A percentile compares a stretch with the other conserved stretches of the same genome.
These are phyloP conservation scores for Lentinus brumalis DNA, from an alignment of 768 basidiomycete genomes.

Conservation along the genomic window DNA sequence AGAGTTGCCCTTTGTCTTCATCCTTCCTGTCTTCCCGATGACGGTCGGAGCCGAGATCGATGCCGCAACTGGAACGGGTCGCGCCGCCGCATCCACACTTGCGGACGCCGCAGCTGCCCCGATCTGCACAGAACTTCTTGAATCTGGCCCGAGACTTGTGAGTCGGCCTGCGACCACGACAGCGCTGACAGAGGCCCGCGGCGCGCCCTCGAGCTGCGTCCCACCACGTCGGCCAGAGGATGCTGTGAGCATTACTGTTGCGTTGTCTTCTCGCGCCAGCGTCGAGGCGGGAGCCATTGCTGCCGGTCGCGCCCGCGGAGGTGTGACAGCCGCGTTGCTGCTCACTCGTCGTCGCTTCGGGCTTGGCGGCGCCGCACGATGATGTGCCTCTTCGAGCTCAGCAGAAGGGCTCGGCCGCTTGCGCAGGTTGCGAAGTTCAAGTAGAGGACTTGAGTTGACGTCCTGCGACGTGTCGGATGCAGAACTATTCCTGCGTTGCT, in stretches of 20 bases:
- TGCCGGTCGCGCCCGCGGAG: neutral
- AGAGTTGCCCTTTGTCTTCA: constrained; percentile 2
- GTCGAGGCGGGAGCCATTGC: neutral
- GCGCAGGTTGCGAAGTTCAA: neutral
- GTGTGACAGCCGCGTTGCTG: no score
- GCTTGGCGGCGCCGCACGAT: neutral
- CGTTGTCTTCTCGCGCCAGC: neutral
- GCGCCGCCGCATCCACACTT: neutral
- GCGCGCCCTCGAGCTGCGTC: neutral
- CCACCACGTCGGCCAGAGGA: neutral
- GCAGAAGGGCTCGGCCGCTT: constrained; percentile 1
- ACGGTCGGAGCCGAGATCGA: neutral
- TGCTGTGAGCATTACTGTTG: neutral
- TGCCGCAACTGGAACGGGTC: neutral
- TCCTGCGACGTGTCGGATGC: neutral
- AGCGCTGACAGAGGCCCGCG: neutral
- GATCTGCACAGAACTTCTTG: neutral
- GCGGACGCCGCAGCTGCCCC: neutral
- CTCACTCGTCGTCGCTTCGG: constrained; percentile 4
- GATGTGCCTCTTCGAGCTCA: neutral
- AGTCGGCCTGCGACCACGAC: no score
- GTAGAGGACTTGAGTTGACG: neutral
- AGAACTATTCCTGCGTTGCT: no score
- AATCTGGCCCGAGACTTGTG: neutral
- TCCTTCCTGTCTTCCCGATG: constrained; percentile 7